phyloP scores from a whole-genome alignment of 2,329 filamentous ascomycete genomes.

The Clonostachys byssicola region DNA sequence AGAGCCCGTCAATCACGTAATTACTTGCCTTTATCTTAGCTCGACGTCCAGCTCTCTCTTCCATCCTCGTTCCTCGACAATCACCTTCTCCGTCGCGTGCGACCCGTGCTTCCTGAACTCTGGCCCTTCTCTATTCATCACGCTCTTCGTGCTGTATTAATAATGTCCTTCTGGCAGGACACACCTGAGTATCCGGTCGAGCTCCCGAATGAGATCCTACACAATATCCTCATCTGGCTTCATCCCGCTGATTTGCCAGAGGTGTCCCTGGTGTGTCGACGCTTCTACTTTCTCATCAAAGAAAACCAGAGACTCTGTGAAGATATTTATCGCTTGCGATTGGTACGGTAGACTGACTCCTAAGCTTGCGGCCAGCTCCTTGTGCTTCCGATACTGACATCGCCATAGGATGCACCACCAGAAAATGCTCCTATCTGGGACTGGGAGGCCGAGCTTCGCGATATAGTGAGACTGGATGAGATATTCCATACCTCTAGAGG shows the following conservation, averaged over 20 bases:
- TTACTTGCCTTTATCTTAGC: too few species aligned
- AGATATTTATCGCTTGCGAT: conserved; percentile 52
- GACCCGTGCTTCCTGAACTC: too few species aligned
- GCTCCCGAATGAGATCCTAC: conserved; percentile 60
- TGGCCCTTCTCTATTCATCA: too few species aligned
- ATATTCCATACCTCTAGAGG: conserved; percentile 32
- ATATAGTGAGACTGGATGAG: conserved; percentile 35
- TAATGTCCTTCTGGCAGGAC: too few species aligned
- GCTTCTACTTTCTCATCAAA: conserved; percentile 48
- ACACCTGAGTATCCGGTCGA: too few species aligned
- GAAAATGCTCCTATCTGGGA: conserved; percentile 19
- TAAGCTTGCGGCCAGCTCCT: too few species aligned
- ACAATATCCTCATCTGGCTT: conserved; percentile 54
- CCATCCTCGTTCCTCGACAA: too few species aligned
- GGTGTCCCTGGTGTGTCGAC: conserved; percentile 46
- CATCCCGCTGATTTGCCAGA: conserved; percentile 50
- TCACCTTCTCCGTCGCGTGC: too few species aligned
- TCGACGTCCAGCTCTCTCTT: too few species aligned
- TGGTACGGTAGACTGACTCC: conserved; percentile 31
- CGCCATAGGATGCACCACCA: conserved; percentile 24
- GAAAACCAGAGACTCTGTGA: conserved; percentile 57
- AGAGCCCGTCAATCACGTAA: too few species aligned
- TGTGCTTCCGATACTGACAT: neutral
- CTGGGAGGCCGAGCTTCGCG: conserved; percentile 37
- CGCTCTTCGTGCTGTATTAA: too few species aligned